These are phyloP conservation scores for Gossypium bickii DNA, from an alignment of 345 rosid genomes.

Conservation along the genomic window DNA sequence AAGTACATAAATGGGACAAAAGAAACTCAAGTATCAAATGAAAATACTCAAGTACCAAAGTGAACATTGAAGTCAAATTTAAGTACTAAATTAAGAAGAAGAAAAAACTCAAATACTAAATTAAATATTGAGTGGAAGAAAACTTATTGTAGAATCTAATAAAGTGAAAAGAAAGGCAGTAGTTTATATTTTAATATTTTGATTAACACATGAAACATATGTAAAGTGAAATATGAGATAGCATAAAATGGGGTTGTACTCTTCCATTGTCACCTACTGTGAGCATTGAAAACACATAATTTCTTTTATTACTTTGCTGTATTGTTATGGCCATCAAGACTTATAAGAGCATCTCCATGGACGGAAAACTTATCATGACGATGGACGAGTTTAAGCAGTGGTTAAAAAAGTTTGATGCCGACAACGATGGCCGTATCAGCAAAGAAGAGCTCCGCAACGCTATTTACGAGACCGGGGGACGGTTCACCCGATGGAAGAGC, in stretches of 20 bases:
- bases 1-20: no score
- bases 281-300: neutral
- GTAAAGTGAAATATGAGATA: neutral
- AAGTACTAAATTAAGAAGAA: no score
- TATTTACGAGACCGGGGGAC: neutral
- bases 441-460: neutral
- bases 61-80: no score
- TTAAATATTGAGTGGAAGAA: no score
- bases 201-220: no score
- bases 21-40: no score
- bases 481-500: neutral
- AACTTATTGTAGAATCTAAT: neutral
- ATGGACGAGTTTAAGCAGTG: slow-evolving; percentile 5
- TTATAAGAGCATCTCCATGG: neutral
- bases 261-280: neutral
- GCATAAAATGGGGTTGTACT: neutral
- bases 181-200: neutral
- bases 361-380: slow-evolving; percentile 1
- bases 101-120: no score
- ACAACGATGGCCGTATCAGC: slow-evolving; percentile 1
- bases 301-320: neutral
- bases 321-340: neutral
- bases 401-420: slow-evolving; percentile 1
- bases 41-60: no score
- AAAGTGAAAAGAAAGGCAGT: neutral